Percentiles rank a stretch among this genome's conserved stretches.
Conservation (phyloP, 1,284 basidiomycete genomes). For the Calocybe gambosa region DNA sequence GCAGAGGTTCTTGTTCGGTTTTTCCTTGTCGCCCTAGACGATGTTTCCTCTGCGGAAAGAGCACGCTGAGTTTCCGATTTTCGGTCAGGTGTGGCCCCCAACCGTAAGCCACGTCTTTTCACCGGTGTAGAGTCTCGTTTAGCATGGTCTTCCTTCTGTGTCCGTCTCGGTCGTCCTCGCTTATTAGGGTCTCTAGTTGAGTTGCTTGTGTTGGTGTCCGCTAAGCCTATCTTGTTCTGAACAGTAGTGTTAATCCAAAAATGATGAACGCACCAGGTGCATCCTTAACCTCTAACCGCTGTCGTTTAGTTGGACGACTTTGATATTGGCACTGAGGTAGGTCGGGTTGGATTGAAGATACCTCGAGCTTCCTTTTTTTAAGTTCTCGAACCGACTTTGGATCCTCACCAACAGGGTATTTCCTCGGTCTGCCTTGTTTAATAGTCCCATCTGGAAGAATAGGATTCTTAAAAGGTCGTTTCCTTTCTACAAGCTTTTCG, state of each 20-base stretch:
- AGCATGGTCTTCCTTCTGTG: constrained; percentile 9
- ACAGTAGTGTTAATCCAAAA: neutral
- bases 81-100: constrained; percentile 12
- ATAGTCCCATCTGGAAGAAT: constrained; percentile 35
- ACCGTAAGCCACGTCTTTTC: constrained; percentile 23
- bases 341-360: neutral
- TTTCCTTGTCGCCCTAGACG: constrained; percentile 2
- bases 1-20: constrained; percentile 1
- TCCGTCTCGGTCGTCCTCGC: constrained; percentile 28
- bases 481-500: constrained; percentile 22
- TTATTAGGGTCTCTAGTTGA: constrained; percentile 22
- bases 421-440: constrained; percentile 38
- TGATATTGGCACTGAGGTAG: neutral
- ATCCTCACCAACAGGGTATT: constrained; percentile 20
- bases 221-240: neutral
- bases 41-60: neutral
- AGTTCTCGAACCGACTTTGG: constrained; percentile 13
- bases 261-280: constrained; percentile 1
- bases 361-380: constrained; percentile 18
- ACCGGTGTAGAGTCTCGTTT: constrained; percentile 13
- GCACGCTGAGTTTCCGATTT: neutral
- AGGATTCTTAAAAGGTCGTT: constrained; percentile 31
- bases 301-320: constrained; percentile 12
- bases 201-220: neutral
- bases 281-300: constrained; percentile 3